Percentiles rank a stretch among this genome's conserved stretches.
These are phyloP conservation scores for Stagonosporopsis vannaccii DNA, from an alignment of 2,329 filamentous ascomycete species.

Conservation along the genomic window DNA sequence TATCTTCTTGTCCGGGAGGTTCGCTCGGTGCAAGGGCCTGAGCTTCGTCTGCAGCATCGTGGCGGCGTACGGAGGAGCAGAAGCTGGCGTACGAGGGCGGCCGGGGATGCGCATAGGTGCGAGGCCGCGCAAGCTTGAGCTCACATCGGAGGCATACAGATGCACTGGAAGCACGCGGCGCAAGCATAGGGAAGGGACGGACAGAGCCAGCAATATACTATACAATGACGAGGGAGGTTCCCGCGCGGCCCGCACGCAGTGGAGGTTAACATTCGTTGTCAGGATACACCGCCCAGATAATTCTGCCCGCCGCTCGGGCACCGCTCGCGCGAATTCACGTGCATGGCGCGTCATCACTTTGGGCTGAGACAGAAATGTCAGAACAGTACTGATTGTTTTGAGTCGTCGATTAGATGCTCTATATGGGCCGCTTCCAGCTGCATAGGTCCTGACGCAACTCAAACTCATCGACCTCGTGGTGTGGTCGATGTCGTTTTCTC, in stretches of 20 bases:
- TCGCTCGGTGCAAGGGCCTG: slow-evolving; percentile 1
- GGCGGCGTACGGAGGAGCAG: slow-evolving; percentile 37
- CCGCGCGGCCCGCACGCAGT: not conserved
- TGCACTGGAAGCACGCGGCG: slow-evolving; percentile 44
- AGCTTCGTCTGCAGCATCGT: slow-evolving; percentile 29
- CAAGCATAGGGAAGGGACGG: slow-evolving; percentile 44
- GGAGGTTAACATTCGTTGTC: slow-evolving; percentile 33
- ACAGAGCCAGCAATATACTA: slow-evolving; percentile 8
- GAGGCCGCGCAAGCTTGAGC: slow-evolving; percentile 37
- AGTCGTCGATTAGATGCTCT: not conserved
- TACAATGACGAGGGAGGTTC: slow-evolving; percentile 9
- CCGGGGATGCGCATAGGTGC: slow-evolving; percentile 23
- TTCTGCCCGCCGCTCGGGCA: slow-evolving; percentile 36
- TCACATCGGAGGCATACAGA: slow-evolving; percentile 52
- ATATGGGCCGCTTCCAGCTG: slow-evolving; percentile 52
- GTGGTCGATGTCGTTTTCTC: slow-evolving; percentile 42
- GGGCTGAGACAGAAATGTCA: not conserved
- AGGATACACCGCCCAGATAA: slow-evolving; percentile 23
- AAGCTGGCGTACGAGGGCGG: slow-evolving; percentile 33
- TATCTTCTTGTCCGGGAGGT: not conserved
- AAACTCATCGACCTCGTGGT: slow-evolving; percentile 58
- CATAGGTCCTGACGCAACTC: slow-evolving; percentile 57
- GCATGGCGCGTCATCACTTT: slow-evolving; percentile 26
- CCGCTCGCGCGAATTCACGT: slow-evolving; percentile 45
- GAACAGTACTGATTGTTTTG: not conserved